phyloP scores from a whole-genome alignment of 164 flowering plant genomes.

The Magnolia officinalis region DNA sequence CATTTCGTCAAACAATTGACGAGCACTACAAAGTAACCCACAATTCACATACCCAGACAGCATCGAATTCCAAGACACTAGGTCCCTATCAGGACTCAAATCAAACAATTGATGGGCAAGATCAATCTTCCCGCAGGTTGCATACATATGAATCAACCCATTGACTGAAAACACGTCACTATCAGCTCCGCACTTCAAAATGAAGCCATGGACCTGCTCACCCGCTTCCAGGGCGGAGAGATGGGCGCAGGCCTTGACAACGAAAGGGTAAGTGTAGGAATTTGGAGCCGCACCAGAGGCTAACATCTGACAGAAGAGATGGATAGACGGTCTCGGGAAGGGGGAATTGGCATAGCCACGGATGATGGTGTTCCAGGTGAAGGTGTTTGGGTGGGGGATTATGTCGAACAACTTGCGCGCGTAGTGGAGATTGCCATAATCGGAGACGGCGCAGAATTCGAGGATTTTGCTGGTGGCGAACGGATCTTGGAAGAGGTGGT shows the following conservation, averaged over 20 bases:
- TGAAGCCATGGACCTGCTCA: conserved; percentile 8
- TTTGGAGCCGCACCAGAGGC: not conserved
- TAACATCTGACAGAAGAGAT: conserved; percentile 9
- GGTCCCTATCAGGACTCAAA: conserved; percentile 3
- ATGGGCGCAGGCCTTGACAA: conserved; percentile 15
- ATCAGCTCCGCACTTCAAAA: conserved; percentile 10
- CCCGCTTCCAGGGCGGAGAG: conserved; percentile 11
- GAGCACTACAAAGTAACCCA: not conserved
- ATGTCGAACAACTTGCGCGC: conserved; percentile 13
- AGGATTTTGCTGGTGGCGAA: conserved; percentile 8
- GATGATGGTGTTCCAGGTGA: conserved; percentile 17
- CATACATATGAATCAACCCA: conserved; percentile 17
- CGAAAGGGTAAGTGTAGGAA: conserved; percentile 13
- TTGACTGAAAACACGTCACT: conserved; percentile 10
- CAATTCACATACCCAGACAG: conserved; percentile 11
- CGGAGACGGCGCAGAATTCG: not conserved
- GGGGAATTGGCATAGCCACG: conserved; percentile 13
- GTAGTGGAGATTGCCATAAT: conserved; percentile 6
- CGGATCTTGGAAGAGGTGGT: conserved; percentile 12
- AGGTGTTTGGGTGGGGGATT: conserved; percentile 13
- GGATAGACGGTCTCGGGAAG: conserved; percentile 4
- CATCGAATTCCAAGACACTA: conserved; percentile 18
- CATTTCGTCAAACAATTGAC: conserved; percentile 9
- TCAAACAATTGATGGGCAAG: conserved; percentile 6
- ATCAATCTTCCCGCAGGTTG: conserved; percentile 7